Base-by-base conservation (phyloP, 169 alveolate species). In the Plasmodium gallinaceum region DNA sequence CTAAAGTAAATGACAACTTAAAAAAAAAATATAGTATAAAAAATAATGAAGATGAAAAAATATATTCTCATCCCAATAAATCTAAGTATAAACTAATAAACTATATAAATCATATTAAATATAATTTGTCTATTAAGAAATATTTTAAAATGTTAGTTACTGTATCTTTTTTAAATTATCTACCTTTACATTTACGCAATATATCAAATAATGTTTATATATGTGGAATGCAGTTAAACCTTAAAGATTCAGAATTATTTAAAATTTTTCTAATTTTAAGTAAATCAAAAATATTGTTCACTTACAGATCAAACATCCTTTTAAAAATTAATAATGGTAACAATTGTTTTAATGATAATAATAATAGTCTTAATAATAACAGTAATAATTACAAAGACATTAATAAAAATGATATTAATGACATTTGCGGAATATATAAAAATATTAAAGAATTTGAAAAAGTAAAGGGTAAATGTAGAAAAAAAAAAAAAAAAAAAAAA, bases 271-370 rank as follows among this genome's bases (percentile, higher is more conserved):
- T 78, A 64, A 78, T 78, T 51, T 18, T 78, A 57, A 64, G 89
- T 64, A 78, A 78, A 65, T 78, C 89, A 58, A 78, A 78, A 58
- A 58, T 78, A 69, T 57, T 78, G 48, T 78, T 78, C 22, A 78
- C 89, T 22, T 85, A 71, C 54, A 85, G 88, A 46, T 85, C 92
- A 43, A 85, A 72, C 45, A 68, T 85, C 64, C 75, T 69, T 43
- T 18, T 78, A 78, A 78, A 65, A 72, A 69, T 43, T 73, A 85
- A 73, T 73, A 46, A 85, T 70, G 68, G 85, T 0, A 69, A 22
- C 7, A 26, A 18, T 6, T 54, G 14, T 22, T 18, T 12, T 54
- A 54, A 54, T 54, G 22, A 54, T 12, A 54, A 54, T 54, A 52
- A 12, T 52, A 52, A 52, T 52, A 52, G 62, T 52, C 16, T 52